phyloP scores from a whole-genome alignment of 345 rosid genomes.

The Kandelia obovata region DNA sequence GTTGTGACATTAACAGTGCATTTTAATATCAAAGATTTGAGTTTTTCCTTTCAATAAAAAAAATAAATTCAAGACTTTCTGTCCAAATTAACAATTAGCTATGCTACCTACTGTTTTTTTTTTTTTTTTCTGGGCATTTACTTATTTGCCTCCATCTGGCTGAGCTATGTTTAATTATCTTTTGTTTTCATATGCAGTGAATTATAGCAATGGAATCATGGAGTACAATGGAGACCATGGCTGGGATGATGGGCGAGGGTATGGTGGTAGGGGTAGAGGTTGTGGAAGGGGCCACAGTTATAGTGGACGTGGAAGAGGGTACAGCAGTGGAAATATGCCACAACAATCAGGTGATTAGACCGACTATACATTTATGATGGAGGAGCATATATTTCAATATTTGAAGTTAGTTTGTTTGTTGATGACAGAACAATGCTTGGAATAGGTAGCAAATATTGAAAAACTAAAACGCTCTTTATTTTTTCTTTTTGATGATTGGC shows the following conservation, averaged over 20 bases:
- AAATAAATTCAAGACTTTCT: too few relatives aligned
- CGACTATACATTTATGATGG: constrained; percentile 16
- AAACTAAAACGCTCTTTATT: too few relatives aligned
- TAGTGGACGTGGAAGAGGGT: constrained; percentile 21
- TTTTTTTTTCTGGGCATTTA: not conserved
- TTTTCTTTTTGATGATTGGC: too few relatives aligned
- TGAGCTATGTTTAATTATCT: not conserved
- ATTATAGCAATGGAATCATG: constrained; percentile 20
- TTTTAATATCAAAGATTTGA: too few relatives aligned
- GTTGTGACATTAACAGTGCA: too few relatives aligned
- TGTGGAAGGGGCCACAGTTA: constrained; percentile 23
- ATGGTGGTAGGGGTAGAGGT: constrained; percentile 16
- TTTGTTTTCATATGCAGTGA: constrained; percentile 1
- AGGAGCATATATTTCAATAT: constrained; percentile 7
- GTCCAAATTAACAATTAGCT: not conserved
- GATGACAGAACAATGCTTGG: too few relatives aligned
- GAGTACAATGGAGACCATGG: constrained; percentile 26
- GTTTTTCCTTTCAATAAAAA: too few relatives aligned
- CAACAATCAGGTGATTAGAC: constrained; percentile 28
- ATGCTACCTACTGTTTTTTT: not conserved
- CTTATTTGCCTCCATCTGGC: not conserved
- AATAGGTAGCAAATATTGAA: too few relatives aligned
- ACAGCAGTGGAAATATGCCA: constrained; percentile 20
- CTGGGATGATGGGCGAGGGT: constrained; percentile 15
- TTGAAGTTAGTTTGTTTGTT: too few relatives aligned